Conservation (phyloP, 495 filamentous ascomycete species). For the Trichoderma erinaceum region DNA sequence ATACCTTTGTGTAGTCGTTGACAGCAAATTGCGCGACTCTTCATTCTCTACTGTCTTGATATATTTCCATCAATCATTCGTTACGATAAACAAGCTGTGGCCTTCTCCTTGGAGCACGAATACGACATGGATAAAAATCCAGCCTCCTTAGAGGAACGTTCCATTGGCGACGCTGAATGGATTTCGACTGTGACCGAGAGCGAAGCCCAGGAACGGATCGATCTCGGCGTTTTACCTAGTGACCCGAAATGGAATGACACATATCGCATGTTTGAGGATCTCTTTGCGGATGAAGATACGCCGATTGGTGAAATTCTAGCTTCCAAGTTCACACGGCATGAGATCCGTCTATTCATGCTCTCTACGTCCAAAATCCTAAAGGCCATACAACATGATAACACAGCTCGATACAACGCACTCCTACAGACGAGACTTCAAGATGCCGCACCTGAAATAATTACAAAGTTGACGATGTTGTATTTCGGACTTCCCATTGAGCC, state of each 20-base stretch:
- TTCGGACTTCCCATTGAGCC: conserved; percentile 2
- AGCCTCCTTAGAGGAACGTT: neutral
- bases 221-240: neutral
- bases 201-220: neutral
- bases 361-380: neutral
- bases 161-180: neutral
- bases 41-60: neutral
- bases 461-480: conserved; percentile 6
- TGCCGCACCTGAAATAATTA: neutral
- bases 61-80: neutral
- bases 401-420: neutral
- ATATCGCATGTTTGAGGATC: neutral
- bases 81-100: neutral
- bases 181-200: neutral
- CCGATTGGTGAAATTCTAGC: neutral
- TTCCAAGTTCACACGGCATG: neutral
- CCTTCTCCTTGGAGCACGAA: neutral
- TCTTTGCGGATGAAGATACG: neutral
- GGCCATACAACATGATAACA: neutral
- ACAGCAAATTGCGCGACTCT: too few species aligned
- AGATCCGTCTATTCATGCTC: neutral
- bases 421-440: neutral
- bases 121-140: neutral
- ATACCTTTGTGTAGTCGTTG: too few species aligned
- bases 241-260: neutral